Base-by-base conservation (phyloP, 441 rosid species). In the Dalechampia spathulata region DNA sequence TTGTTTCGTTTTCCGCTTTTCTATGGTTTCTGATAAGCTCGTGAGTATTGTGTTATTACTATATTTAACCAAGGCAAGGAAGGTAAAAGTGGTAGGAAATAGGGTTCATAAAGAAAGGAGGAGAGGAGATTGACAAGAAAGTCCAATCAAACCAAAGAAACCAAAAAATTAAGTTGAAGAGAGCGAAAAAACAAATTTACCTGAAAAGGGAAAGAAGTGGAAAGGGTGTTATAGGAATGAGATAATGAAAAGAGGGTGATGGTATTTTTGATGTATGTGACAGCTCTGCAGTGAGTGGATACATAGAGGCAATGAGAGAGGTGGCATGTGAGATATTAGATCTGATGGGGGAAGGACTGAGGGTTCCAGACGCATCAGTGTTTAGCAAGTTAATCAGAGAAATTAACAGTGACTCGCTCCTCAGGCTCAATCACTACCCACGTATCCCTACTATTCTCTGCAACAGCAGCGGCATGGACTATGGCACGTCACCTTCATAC, bases 381-480 rank as follows among this genome's bases (percentile, higher is more conserved):
- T 88, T 88, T 55, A 86, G 95, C 49, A 69, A 63, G 60, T 58
- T 91, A 56, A 72, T 88, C 82, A 78, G 64, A 65, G 82, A 72
- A 74, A 79, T 55, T 25, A 87, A 78, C 4, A 77, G 75, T 28
- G 96, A 91, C 73, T 84, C 83, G 0, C 37, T 83, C 53, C 60
- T 88, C 58, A 77, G 96, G 75, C 73, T 91, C 38, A 91, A 91
- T 72, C 86, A 81, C 83, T 91, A 91, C 76, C 91, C n/a, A n/a
- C n/a, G n/a, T n/a, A n/a, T n/a, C n/a, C n/a, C 95, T 3, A 53
- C 66, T 55, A 11, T 22, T 25, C 42, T 39, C 50, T 7, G 12
- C 40, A n/a, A 22, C 27, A 9, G 11, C 52, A n/a, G n/a, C n/a
- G n/a, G n/a, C 5, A 38, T 70, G 46, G n/a, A n/a, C n/a, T n/a